These are phyloP conservation scores for Thielaviopsis populi DNA, from an alignment of 2,329 filamentous ascomycete species.

Conservation along the genomic window DNA sequence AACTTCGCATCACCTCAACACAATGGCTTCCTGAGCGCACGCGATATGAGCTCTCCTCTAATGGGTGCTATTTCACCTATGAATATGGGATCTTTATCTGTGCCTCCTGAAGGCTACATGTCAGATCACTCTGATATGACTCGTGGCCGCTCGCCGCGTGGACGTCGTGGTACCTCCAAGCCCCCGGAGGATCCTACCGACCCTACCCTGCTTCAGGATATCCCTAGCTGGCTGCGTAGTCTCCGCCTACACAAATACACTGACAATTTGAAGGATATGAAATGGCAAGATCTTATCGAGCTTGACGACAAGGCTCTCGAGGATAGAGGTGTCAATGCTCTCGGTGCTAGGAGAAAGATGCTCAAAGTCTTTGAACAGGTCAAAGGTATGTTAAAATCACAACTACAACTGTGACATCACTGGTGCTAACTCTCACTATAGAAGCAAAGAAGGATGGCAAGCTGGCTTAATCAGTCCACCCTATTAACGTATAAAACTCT, in stretches of 20 bases:
- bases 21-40: constrained; percentile 85
- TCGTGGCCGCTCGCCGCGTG: constrained; percentile 80
- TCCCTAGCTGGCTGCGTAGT: constrained; percentile 89
- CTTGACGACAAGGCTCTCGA: constrained; percentile 88
- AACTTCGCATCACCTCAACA: constrained; percentile 79
- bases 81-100: constrained; percentile 55
- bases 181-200: constrained; percentile 96
- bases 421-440: neutral
- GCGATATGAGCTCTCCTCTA: constrained; percentile 60
- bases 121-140: constrained; percentile 88
- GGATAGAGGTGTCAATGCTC: constrained; percentile 81
- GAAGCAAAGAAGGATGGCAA: constrained; percentile 17
- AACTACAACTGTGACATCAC: neutral
- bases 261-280: constrained; percentile 91
- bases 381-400: constrained; percentile 38
- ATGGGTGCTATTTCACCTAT: constrained; percentile 54
- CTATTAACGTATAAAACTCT: neutral
- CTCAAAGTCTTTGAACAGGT: constrained; percentile 98
- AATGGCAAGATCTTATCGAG: constrained; percentile 86
- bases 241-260: constrained; percentile 97
- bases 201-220: constrained; percentile 76
- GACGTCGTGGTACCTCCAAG: constrained; percentile 86
- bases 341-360: constrained; percentile 94
- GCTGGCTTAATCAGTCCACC: constrained; percentile 6
- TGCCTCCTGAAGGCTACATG: constrained; percentile 69